These are phyloP conservation scores for Isatis lusitanica DNA, from an alignment of 441 rosid genomes.

Conservation along the genomic window DNA sequence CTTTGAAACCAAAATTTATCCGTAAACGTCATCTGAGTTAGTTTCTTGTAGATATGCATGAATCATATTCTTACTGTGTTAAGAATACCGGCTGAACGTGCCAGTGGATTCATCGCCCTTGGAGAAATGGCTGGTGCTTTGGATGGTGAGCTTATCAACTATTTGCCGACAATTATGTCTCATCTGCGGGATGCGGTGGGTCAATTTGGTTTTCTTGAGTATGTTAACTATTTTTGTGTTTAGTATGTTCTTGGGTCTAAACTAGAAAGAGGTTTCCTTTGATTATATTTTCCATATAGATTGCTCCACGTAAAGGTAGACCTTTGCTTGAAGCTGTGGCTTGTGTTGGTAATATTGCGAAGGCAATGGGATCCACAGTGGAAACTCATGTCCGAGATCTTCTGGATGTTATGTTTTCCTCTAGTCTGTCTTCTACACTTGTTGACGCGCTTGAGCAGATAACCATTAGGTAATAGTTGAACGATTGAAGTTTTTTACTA, in stretches of 20 bases:
- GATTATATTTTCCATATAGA: slow-evolving; percentile 46
- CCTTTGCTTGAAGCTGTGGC: slow-evolving; percentile 98
- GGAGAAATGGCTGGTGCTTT: slow-evolving; percentile 99
- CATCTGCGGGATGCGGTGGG: slow-evolving; percentile 98
- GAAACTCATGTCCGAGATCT: slow-evolving; percentile 86
- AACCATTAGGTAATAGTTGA: slow-evolving; percentile 60
- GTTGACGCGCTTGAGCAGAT: slow-evolving; percentile 93
- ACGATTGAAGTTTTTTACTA: slow-evolving; percentile 9
- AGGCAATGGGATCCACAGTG: slow-evolving; percentile 93
- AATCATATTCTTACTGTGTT: slow-evolving; percentile 91
- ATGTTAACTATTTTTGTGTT: slow-evolving; percentile 30
- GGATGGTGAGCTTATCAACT: slow-evolving; percentile 92
- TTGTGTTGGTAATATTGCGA: slow-evolving; percentile 97
- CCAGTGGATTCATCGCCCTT: slow-evolving; percentile 97
- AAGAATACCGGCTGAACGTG: slow-evolving; percentile 90
- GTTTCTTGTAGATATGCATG: slow-evolving; percentile 89
- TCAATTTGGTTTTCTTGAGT: slow-evolving; percentile 21
- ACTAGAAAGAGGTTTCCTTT: slow-evolving; percentile 19
- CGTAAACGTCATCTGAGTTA: slow-evolving; percentile 19
- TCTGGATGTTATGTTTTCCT: slow-evolving; percentile 86
- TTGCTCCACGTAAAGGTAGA: slow-evolving; percentile 98
- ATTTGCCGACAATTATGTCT: slow-evolving; percentile 97
- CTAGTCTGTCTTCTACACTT: slow-evolving; percentile 85
- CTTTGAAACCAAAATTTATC: slow-evolving; percentile 16
- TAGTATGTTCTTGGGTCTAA: slow-evolving; percentile 28